Percentiles rank a stretch among this genome's conserved stretches.
Conservation (phyloP, 768 basidiomycete genomes). For the Macrolepiota albuminosa region DNA sequence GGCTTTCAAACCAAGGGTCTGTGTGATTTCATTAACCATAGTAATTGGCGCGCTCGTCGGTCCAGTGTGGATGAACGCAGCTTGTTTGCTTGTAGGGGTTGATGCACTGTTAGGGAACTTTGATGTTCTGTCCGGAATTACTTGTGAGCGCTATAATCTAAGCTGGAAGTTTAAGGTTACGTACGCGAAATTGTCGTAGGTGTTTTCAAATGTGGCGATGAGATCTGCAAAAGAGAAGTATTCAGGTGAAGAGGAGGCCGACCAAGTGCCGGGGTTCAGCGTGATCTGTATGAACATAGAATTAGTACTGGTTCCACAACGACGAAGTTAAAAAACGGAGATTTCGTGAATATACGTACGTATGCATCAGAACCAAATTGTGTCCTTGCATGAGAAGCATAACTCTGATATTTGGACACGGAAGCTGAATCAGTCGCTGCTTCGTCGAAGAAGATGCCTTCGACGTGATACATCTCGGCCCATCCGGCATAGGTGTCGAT, state of each 20-base stretch:
- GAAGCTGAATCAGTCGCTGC: constrained; percentile 13
- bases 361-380: constrained; percentile 12
- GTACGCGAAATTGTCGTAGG: constrained; percentile 24
- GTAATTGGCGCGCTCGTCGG: constrained; percentile 20
- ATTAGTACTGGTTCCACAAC: neutral
- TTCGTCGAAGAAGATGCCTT: constrained; percentile 37
- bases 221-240: constrained; percentile 13
- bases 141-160: neutral
- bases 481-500: constrained; percentile 27
- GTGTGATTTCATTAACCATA: constrained; percentile 12
- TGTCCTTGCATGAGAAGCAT: constrained; percentile 13
- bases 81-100: constrained; percentile 22
- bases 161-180: neutral
- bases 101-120: constrained; percentile 16
- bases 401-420: constrained; percentile 21
- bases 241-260: neutral
- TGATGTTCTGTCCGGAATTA: constrained; percentile 15
- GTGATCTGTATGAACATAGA: neutral
- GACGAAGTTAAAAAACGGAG: neutral
- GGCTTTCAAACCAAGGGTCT: constrained; percentile 20
- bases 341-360: constrained; percentile 10
- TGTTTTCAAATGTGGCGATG: constrained; percentile 25
- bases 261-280: neutral
- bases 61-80: constrained; percentile 26
- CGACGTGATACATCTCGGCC: constrained; percentile 21